phyloP scores from a whole-genome alignment of 2,329 filamentous ascomycete genomes.

The Talaromyces sp. region DNA sequence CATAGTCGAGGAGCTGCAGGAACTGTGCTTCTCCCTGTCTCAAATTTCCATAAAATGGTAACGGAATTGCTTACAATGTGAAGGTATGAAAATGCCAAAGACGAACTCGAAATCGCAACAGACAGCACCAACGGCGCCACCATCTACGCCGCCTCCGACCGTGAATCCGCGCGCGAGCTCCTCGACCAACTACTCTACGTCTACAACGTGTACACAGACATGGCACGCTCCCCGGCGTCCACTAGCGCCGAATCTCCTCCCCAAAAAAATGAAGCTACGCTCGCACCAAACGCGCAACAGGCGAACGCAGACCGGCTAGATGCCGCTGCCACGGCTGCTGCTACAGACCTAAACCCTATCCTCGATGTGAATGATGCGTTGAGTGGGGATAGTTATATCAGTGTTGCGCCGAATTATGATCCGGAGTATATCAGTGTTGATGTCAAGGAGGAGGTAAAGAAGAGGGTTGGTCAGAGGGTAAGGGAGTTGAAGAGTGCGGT shows the following conservation, averaged over 20 bases:
- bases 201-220: slow-evolving; percentile 35
- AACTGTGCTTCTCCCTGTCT: slow-evolving; percentile 26
- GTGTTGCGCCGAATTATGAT: slow-evolving; percentile 33
- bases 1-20: slow-evolving; percentile 38
- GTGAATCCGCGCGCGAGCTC: slow-evolving; percentile 46
- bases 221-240: slow-evolving; percentile 8
- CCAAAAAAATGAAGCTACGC: neutral
- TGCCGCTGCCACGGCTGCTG: slow-evolving; percentile 7
- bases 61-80: neutral
- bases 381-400: slow-evolving; percentile 1
- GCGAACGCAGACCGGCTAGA: slow-evolving; percentile 14
- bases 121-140: slow-evolving; percentile 46
- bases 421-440: slow-evolving; percentile 27
- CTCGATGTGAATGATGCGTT: neutral
- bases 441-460: slow-evolving; percentile 43
- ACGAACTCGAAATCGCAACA: slow-evolving; percentile 50
- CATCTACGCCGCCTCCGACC: slow-evolving; percentile 47
- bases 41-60: neutral
- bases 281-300: slow-evolving; percentile 11
- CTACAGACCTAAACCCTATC: slow-evolving; percentile 2
- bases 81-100: slow-evolving; percentile 44
- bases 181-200: slow-evolving; percentile 38
- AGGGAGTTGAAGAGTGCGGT: slow-evolving; percentile 48
- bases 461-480: slow-evolving; percentile 44
- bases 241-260: neutral